A percentile compares a stretch with the other conserved stretches of the same genome.
Evolutionary conservation across 768 basidiomycete genomes (phyloP).

Genomic region (Phlegmacium glaucopus): DNA sequence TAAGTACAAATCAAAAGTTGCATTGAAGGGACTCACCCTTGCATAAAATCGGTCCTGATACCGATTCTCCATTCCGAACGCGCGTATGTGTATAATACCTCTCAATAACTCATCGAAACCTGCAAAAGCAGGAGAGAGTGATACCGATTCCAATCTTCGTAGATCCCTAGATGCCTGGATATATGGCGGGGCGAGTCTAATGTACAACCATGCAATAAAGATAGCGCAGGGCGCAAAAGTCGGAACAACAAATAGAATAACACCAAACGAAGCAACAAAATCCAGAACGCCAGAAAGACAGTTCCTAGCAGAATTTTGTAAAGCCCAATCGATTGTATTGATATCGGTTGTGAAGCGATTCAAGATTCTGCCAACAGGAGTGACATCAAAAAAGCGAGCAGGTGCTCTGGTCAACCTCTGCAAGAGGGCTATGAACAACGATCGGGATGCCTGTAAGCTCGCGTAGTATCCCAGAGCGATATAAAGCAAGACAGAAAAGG

Average conservation of each 20-base stretch:
- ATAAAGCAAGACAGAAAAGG: slow-evolving; percentile 47
- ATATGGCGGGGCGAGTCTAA: slow-evolving; percentile 58
- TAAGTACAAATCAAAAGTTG: background rate
- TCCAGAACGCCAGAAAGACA: slow-evolving; percentile 57
- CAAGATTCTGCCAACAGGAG: slow-evolving; percentile 73
- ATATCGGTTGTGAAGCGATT: slow-evolving; percentile 81
- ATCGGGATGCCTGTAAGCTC: slow-evolving; percentile 62
- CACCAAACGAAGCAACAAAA: slow-evolving; percentile 60
- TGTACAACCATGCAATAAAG: slow-evolving; percentile 67
- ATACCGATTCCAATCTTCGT: slow-evolving; percentile 61
- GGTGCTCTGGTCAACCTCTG: slow-evolving; percentile 58
- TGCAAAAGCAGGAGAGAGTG: slow-evolving; percentile 68
- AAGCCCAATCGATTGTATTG: slow-evolving; percentile 64
- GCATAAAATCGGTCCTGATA: slow-evolving; percentile 64
- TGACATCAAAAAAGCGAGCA: slow-evolving; percentile 68
- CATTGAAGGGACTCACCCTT: slow-evolving; percentile 32
- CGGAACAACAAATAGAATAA: slow-evolving; percentile 63
- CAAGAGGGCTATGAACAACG: slow-evolving; percentile 54
- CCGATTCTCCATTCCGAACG: slow-evolving; percentile 66
- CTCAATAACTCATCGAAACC: slow-evolving; percentile 69
- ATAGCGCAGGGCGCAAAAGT: slow-evolving; percentile 63
- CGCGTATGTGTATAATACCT: slow-evolving; percentile 65
- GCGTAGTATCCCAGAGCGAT: slow-evolving; percentile 67
- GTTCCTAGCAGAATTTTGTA: slow-evolving; percentile 51
- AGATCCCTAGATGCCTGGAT: slow-evolving; percentile 64